Base-by-base conservation (phyloP, 768 basidiomycete genomes). In the Xanthoconium purpureum region DNA sequence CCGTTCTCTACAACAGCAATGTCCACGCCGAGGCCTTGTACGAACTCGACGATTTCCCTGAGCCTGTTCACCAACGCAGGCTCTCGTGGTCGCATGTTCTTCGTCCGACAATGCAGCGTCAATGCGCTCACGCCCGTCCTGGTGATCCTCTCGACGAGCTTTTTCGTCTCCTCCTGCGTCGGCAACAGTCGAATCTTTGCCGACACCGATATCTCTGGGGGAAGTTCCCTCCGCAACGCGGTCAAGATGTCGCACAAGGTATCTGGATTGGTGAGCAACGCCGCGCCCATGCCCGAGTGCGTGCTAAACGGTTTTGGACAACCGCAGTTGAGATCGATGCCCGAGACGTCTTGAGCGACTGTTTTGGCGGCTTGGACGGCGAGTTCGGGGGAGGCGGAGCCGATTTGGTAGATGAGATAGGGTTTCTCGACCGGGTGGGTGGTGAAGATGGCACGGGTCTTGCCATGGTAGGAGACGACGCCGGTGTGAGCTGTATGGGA, bases 291-390 rank as follows among this genome's bases (percentile, higher is more conserved):
- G 0, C 97, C 97, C 0, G 88, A 75, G 62, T 91, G 88, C 0
- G 92, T 94, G 20, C 94, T 96, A 73, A 98, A 98, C 0, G 94
- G 91, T 65, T 96, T 96, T 0, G 95, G 95, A 67, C 96, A 99
- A 0, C 96, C 97, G 67, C 97, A 98, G 71, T 98, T 98, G 57
- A 99, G 86, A 70, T 98, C 97, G 64, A 99, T 80, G 18, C 95
- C 97, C 0, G 94, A 86, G 32, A 99, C 86, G 65, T 99, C 97
- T 35, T 89, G 76, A 73, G 87, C 80, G 38, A 99, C 91, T 0
- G 80, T 83, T 65, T 87, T 84, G 6, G 97, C 94, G 2, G 97
- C 96, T 74, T 94, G 81, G 3, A 97, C 91, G 11, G 97, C 97
- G 51, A 95, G 82, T 17, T 88, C 86, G 4, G 95, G 95, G 66